Evolutionary conservation across 2,329 filamentous ascomycete species (phyloP).

Genomic region (Aspergillus quadricinctus): DNA sequence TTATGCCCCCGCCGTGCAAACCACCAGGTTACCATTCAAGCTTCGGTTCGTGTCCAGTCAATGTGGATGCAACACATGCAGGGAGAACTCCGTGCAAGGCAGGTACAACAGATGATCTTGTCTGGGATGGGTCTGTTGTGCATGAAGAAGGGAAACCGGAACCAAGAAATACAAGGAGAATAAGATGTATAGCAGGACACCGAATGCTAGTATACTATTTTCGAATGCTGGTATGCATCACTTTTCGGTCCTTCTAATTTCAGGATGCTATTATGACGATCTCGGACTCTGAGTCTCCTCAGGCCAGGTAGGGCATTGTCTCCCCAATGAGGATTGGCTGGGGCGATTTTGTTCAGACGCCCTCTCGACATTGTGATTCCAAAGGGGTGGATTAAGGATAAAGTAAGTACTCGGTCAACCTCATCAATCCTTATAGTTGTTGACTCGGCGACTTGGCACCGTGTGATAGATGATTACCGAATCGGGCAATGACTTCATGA

Average conservation of each 20-base stretch:
- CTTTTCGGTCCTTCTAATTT: background rate
- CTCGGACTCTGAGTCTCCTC: background rate
- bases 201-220: background rate
- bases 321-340: background rate
- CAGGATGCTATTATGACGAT: background rate
- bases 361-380: too few relatives aligned
- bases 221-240: background rate
- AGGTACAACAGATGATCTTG: background rate
- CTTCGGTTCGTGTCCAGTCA: background rate
- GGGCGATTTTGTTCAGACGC: too few relatives aligned
- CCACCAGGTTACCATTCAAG: background rate
- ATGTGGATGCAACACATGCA: background rate
- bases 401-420: background rate
- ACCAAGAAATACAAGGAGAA: background rate
- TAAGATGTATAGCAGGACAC: background rate
- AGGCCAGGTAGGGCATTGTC: background rate
- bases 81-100: too few relatives aligned
- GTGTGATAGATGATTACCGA: background rate
- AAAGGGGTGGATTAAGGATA: background rate
- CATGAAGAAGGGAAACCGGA: background rate
- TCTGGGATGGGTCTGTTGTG: background rate
- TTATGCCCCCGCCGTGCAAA: too few relatives aligned
- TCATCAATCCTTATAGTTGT: background rate
- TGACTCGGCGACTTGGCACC: background rate
- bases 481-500: background rate